Base-by-base conservation (phyloP, 805 yeast species). In the Candida chilensis region DNA sequence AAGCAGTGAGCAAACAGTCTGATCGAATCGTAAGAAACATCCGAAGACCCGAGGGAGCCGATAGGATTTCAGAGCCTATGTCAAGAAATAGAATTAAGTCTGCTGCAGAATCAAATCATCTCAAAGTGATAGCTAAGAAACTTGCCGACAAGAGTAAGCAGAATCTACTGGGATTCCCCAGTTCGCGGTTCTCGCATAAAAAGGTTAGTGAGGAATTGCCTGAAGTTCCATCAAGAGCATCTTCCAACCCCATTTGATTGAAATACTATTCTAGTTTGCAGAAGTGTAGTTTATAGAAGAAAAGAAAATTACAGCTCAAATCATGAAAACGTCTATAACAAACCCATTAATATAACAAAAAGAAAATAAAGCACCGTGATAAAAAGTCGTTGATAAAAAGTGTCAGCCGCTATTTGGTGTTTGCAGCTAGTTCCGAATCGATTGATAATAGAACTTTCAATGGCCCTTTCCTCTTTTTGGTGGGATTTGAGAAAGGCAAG, bases 41-140 rank as follows among this genome's bases (percentile, higher is more conserved):
- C n/a, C n/a, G 20, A 16, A 26, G 20, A 16, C 28, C 28, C 10
- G 20, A 26, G 19, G 15, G 20, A 11, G 20, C 28, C 6, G 28
- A 17, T 5, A 12, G n/a, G 6, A 7, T 6, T 7, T 13, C 11
- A 22, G 25, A 22, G 7, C 6, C 13, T 5, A 5, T 22, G 15
- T n/a, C 25, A 6, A 22, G 13, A 22, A 12, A 22, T 6, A 11
- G n/a, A 11, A 8, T 16, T 8, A 12, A 8, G 6, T 16, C 28
- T 16, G 20, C 12, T 26, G 20, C 28, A 11, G 20, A 26, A 17
- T 11, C n/a, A 8, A 26, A 16, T 16, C 20, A 12, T 16, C 7
- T 16, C 13, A 26, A 18, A 12, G 15, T 13, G 10, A n/a, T 16
- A 5, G 28, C 13, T 8, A 26, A 13, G 19, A 26, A 26, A 8